Base-by-base conservation (phyloP, 1,139 yeast genomes). In the Pichia sp. region DNA sequence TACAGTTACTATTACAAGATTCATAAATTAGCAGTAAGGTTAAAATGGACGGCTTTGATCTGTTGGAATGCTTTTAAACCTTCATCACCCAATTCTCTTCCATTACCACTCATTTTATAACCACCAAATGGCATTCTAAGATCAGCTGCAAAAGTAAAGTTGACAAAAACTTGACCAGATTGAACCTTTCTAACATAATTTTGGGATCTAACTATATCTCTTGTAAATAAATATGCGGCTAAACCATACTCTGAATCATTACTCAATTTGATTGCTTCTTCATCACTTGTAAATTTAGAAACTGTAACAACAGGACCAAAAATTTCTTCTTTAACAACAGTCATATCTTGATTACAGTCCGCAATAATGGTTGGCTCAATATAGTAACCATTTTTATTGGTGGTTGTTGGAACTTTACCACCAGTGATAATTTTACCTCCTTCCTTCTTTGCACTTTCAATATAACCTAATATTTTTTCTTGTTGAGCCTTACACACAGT, bases 401-500 rank as follows among this genome's bases (percentile, higher is more conserved):
- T 53, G 4, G 49, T 49, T 14, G 42, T 42, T 9, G 68, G 63
- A 31, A 58, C 50, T 58, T 71, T 77, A 59, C 81, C 83, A 42
- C 84, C 84, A 45, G 73, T 56, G n/a, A 77, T 69, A 47, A 78
- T 69, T 54, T 69, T 69, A 38, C 84, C 84, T 52, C 84, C 84
- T 65, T 80, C 83, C 50, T 75, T 67, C 65, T 76, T 73, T 54
- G 84, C 84, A 49, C 71, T 67, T 46, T 77, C 75, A 58, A 80
- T 73, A 64, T 77, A 80, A 31, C 67, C 67, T 63, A 77, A 65
- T 46, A 80, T 70, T 62, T 68, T 78, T 43, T 83, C 83, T 59
- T 71, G 75, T 64, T 84, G 91, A 42, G 68, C 66, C 58, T 80
- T 76, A 3, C 90, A 83, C 25, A 87, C 85, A 58, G 87, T 85